A percentile compares a stretch with the other conserved stretches of the same genome.
Evolutionary conservation across 768 basidiomycete genomes (phyloP).

Genomic region (Calvatia gigantea): DNA sequence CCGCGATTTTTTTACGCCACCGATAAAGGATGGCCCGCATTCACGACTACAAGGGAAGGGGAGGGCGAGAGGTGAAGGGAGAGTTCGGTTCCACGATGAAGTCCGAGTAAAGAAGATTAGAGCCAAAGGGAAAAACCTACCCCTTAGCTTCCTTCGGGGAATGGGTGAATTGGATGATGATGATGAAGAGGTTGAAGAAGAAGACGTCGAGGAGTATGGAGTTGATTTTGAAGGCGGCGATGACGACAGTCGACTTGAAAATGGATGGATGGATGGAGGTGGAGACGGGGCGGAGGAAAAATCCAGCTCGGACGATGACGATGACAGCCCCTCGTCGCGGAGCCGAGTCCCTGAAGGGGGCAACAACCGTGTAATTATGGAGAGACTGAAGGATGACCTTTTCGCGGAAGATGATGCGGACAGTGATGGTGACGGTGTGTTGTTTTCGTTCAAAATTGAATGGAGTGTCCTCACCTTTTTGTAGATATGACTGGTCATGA

Average conservation of each 20-base stretch:
- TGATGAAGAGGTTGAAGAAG: constrained; percentile 31
- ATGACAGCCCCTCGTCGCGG: constrained; percentile 16
- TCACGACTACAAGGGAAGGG: constrained; percentile 17
- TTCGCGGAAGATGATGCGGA: constrained; percentile 68
- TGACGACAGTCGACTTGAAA: constrained; percentile 15
- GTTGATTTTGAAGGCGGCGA: constrained; percentile 20
- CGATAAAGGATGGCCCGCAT: constrained; percentile 24
- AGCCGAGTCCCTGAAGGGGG: constrained; percentile 25
- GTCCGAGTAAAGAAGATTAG: constrained; percentile 83
- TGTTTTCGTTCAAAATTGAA: not conserved
- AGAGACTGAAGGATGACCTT: constrained; percentile 71
- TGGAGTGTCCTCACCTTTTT: not conserved
- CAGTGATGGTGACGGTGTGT: constrained; percentile 27
- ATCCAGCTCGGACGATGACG: constrained; percentile 22
- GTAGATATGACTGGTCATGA: constrained; percentile 75
- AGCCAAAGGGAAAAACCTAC: constrained; percentile 61
- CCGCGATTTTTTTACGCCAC: constrained; percentile 78
- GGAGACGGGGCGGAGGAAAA: constrained; percentile 23
- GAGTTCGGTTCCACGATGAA: constrained; percentile 77
- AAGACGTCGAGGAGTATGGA: constrained; percentile 28
- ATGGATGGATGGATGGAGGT: constrained; percentile 25
- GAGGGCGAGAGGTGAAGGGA: constrained; percentile 26
- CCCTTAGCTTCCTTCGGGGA: constrained; percentile 31
- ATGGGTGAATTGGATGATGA: constrained; percentile 40
- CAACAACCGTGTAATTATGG: constrained; percentile 47